These are phyloP conservation scores for Mycena kentingensis DNA, from an alignment of 768 basidiomycete genomes.

Conservation along the genomic window DNA sequence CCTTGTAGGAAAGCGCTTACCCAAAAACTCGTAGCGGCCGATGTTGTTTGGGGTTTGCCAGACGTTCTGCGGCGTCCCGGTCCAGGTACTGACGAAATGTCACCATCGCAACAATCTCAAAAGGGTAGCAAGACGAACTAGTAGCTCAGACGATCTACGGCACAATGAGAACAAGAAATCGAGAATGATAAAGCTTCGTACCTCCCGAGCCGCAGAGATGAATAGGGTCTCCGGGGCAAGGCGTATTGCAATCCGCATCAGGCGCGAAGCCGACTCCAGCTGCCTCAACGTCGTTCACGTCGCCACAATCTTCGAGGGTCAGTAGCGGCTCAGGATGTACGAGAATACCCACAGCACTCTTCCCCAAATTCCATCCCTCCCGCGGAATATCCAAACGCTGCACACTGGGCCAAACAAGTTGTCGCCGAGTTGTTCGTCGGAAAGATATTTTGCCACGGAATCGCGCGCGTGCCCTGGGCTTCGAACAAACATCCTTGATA, in stretches of 20 bases:
- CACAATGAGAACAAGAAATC: too few relatives aligned
- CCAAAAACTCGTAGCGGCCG: conserved; percentile 73
- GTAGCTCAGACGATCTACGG: too few relatives aligned
- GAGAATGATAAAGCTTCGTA: conserved; percentile 58
- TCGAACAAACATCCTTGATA: conserved; percentile 75
- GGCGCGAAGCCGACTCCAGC: conserved; percentile 40
- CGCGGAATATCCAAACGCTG: conserved; percentile 69
- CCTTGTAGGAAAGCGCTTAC: too few relatives aligned
- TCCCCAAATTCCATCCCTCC: conserved; percentile 64
- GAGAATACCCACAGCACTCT: conserved; percentile 66
- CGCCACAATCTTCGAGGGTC: conserved; percentile 62
- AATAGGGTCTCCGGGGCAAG: conserved; percentile 73
- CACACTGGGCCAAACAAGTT: conserved; percentile 69
- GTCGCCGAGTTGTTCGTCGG: conserved; percentile 64
- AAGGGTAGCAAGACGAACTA: too few relatives aligned
- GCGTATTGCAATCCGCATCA: conserved; percentile 47
- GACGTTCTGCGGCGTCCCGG: conserved; percentile 47
- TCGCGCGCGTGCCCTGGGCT: conserved; percentile 45
- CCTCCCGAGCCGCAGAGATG: conserved; percentile 68
- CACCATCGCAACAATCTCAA: too few relatives aligned
- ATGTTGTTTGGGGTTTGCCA: conserved; percentile 69
- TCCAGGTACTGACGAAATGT: too few relatives aligned
- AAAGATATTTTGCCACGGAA: conserved; percentile 65
- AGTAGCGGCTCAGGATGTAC: background rate
- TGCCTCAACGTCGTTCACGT: conserved; percentile 54